Evolutionary conservation across 768 basidiomycete genomes (phyloP), one percentile per base, ranked within the genome.

Genomic region (Mycena epipterygia): DNA sequence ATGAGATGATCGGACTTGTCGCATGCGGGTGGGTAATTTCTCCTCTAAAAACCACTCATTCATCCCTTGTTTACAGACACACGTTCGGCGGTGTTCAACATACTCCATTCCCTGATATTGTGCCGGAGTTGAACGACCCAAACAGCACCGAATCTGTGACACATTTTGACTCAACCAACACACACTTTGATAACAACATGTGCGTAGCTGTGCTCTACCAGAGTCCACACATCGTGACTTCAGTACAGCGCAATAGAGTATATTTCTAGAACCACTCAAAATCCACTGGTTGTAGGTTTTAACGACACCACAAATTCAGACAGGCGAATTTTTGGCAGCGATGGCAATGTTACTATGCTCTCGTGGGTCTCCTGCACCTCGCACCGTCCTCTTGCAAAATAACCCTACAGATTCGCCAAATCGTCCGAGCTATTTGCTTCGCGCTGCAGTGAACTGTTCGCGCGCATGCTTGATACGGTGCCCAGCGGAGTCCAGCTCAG

Each of bases 271-370:
- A 75, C 77, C 21, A 82, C 82, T 1, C 75, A 77, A 59, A 82
- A 84, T 42, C 77, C 79, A 13, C 79, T 83, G 42, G 82, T 83
- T 35, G 76, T 76, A n/a, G 75, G 75, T 33, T 61, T 77, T 3
- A 84, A 84, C 64, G 73, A 70, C 49, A 83, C 82, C 14, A 74
- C 82, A 75, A 78, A 74, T 14, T 82, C 82, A 13, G 83, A 84
- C 66, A 74, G 78, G 37, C 79, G 79, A 16, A 77, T 83, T 16
- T 84, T 83, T 60, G 70, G 75, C n/a, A 76, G 76, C 25, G 83
- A 84, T 62, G 77, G 76, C 11, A 83, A 84, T 64, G 73, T 66
- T 39, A 84, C 83, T 7, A 77, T 84, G 73, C 70, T 68, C n/a
- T 74, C 76, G 81, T 82, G 21, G 68, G 67, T 60, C 16, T 51